Base-by-base conservation (phyloP, 495 filamentous ascomycete genomes). In the Pyronema omphalodes region DNA sequence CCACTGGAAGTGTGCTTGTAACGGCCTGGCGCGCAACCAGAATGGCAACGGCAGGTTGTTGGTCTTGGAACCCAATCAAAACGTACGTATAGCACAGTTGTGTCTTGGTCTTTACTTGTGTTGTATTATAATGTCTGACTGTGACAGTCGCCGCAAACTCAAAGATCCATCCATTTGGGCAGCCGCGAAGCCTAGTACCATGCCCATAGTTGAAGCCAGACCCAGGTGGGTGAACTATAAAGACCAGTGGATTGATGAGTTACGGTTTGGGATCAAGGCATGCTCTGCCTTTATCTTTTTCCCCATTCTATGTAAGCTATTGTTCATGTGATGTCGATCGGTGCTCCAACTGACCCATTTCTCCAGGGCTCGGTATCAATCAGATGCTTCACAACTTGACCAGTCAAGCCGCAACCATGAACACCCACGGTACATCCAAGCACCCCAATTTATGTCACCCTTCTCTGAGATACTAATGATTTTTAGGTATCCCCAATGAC, bases 221-320 rank as follows among this genome's bases (percentile, higher is more conserved):
- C 79, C 79, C 2, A 57, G 62, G 9, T 82, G 79, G 79, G 81
- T 82, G 77, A 75, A 72, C n/a, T 84, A 84, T 50, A 77, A 83
- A 54, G 81, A 86, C 55, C 73, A 70, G 17, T 83, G 50, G 50
- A 79, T 83, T 9, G 78, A 81, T 54, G 78, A 84, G 61, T 74
- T 86, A 0, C 67, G 70, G 37, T 73, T 81, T 63, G 81, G 81
- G 37, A 68, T 83, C 17, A 68, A 72, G 41, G 81, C 81, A 37
- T 84, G 82, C 70, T 69, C 68, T 12, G 80, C 84, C 45, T 79
- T 80, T 61, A 61, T 70, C 52, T 77, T 39, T 39, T 54, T 15
- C 14, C 52, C 52, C 6, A 9, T 54, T 15, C 23, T 37, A 12
- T 54, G 50, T 50, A 36, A 47, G 47, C 46, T 17, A 29, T 29